Evolutionary conservation across 1,139 yeast species (phyloP).

Genomic region (Scheffersomyces titani): DNA sequence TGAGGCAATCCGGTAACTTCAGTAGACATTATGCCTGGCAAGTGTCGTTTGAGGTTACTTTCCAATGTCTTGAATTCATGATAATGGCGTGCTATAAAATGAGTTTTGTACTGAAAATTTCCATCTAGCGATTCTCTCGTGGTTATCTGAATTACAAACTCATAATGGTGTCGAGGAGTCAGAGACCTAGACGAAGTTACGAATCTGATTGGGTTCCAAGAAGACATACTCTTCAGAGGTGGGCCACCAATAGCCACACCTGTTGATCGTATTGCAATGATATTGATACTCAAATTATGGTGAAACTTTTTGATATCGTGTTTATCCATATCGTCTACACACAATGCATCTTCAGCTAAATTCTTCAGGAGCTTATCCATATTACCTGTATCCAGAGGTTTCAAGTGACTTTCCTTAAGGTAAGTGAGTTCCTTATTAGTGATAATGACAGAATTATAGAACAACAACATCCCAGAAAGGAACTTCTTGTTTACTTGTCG

Average conservation of each 20-base stretch:
- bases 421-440: constrained; percentile 60
- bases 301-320: constrained; percentile 41
- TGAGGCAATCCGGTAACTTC: constrained; percentile 51
- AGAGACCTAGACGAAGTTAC: constrained; percentile 16
- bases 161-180: constrained; percentile 35
- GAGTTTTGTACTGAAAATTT: constrained; percentile 19
- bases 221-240: neutral
- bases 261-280: constrained; percentile 58
- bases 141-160: constrained; percentile 45
- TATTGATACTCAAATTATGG: constrained; percentile 63
- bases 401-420: constrained; percentile 48
- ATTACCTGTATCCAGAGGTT: constrained; percentile 56
- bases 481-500: constrained; percentile 61
- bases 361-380: constrained; percentile 33
- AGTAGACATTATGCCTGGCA: constrained; percentile 74
- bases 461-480: constrained; percentile 60
- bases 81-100: constrained; percentile 62
- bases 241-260: constrained; percentile 4
- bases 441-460: constrained; percentile 75
- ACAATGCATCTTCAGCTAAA: constrained; percentile 1
- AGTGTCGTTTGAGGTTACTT: constrained; percentile 47
- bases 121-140: constrained; percentile 17
- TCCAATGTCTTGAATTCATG: constrained; percentile 64
- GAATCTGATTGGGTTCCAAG: constrained; percentile 29
- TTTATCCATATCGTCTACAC: constrained; percentile 22